Base-by-base conservation (phyloP, 2,329 filamentous ascomycete genomes). In the Dactylella cylindrospora region DNA sequence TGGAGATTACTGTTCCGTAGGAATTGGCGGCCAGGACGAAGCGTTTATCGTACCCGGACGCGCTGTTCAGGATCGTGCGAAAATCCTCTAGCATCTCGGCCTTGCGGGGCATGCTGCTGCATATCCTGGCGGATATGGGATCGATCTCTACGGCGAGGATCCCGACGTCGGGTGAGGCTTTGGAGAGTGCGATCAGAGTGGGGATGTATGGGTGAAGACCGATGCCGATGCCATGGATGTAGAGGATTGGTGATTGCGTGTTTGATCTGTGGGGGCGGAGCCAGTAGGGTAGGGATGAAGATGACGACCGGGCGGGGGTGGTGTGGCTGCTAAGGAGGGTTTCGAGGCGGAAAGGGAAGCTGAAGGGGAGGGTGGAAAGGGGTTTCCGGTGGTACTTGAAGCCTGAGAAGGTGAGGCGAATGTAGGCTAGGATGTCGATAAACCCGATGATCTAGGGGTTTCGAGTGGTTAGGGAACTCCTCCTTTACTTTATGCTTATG, bases 181-280 rank as follows among this genome's bases (percentile, higher is more conserved):
- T 69, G 65, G 79, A 78, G 44, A 84, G 71, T 52, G 81, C 76
- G 44, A 72, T 70, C 8, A 84, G 69, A 66, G 82, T 81, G 20
- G 75, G 72, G 15, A 77, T 74, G 65, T 84, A 82, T 0, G 80
- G 78, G 65, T 80, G 77, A 2, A 84, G 70, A 0, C 80, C 80
- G 54, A 83, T 76, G 35, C 81, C 80, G 50, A 84, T 83, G 23
- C 83, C 82, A 65, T 85, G 82, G 22, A 85, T 76, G 69, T 83
- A 84, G 4, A 85, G 70, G 10, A 85, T 70, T 0, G 82, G 82
- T 2, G 80, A 73, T 33, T 76, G 75, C 0, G 75, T 79, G 51
- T 76, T 78, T 1, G 82, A 82, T 0, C 76, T 83, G 65, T 85
- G 82, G 7, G 78, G 78, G 20, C 78, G 77, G 66, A 81, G 74